A percentile compares a stretch with the other conserved stretches of the same genome.
Evolutionary conservation across 2,329 filamentous ascomycete genomes (phyloP).

Genomic region (Incumbomyces delicatus): DNA sequence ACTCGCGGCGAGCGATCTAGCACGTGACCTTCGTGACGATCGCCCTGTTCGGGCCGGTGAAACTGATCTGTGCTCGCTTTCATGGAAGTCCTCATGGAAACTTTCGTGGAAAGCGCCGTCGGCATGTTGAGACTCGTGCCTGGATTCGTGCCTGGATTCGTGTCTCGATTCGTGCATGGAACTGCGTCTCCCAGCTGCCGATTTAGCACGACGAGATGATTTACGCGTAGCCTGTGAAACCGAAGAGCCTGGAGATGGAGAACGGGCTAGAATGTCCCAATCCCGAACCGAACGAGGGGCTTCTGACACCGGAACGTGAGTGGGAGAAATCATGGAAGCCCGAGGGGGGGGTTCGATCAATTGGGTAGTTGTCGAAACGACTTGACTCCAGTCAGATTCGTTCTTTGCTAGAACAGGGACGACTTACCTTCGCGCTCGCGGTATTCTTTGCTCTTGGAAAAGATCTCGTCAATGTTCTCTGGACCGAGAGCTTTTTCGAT

Average conservation of each 20-base stretch:
- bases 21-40: conserved; percentile 12
- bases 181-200: neutral
- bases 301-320: conserved; percentile 18
- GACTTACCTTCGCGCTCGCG: conserved; percentile 26
- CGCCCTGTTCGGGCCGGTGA: conserved; percentile 5
- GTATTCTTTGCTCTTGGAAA: conserved; percentile 72
- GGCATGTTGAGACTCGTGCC: conserved; percentile 3
- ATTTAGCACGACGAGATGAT: neutral
- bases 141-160: conserved; percentile 24
- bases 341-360: conserved; percentile 22
- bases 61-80: conserved; percentile 1
- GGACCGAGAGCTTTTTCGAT: conserved; percentile 78
- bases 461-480: conserved; percentile 82
- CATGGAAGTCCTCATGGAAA: conserved; percentile 9
- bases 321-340: neutral
- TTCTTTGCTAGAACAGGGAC: neutral
- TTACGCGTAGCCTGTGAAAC: conserved; percentile 7
- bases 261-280: conserved; percentile 22
- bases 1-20: neutral
- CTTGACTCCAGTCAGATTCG: conserved; percentile 8
- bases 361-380: conserved; percentile 22
- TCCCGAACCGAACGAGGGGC: conserved; percentile 25
- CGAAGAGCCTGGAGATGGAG: conserved; percentile 17
- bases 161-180: conserved; percentile 1
- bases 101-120: conserved; percentile 18